Base-by-base conservation (phyloP, 805 yeast species). In the Lipomyces japonicus region DNA sequence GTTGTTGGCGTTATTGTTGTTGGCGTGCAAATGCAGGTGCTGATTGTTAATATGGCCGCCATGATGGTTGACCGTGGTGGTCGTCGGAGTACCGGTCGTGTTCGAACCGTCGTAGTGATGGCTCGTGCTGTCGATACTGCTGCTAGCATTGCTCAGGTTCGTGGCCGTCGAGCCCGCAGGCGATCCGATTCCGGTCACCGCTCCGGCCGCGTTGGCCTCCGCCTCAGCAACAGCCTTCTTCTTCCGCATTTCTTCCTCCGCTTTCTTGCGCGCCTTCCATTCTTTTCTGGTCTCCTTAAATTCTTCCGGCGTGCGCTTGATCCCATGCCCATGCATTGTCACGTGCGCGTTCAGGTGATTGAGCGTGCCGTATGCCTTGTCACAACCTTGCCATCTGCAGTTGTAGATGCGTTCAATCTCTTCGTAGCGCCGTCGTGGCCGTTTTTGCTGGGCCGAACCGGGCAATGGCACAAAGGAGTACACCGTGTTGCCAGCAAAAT, bases 321-420 rank as follows among this genome's bases (percentile, higher is more conserved):
- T 64, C 7, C 84, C 84, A 61, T 79, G 84, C 14, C 68, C 69
- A 51, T 79, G 81, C 55, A 75, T 68, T 1, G 70, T 59, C 32
- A 79, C 75, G 60, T 79, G 84, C 12, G 81, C 78, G 57, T 79
- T 79, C 31, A 79, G 65, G 61, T 79, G 84, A 61, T 79, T 79
- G 36, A 79, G 68, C 3, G 84, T 79, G 12, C 84, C 84, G 59
- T 79, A 79, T 6, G 77, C 75, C 64, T 79, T 79, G 5, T 68
- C 64, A 52, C 84, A 79, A 9, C 68, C 69, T 23, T 66, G 64
- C 56, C 61, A 73, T 45, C 69, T 76, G 62, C 84, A 79, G 21
- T 65, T 68, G 62, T 79, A 79, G 3, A 77, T 57, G 41, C 84
- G 70, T 51, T 76, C 80, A 60, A 79, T 77, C 60, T 79, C 82